Conservation (phyloP, 371 early-diverging fungal genomes). For the Lichtheimia ramosa region DNA sequence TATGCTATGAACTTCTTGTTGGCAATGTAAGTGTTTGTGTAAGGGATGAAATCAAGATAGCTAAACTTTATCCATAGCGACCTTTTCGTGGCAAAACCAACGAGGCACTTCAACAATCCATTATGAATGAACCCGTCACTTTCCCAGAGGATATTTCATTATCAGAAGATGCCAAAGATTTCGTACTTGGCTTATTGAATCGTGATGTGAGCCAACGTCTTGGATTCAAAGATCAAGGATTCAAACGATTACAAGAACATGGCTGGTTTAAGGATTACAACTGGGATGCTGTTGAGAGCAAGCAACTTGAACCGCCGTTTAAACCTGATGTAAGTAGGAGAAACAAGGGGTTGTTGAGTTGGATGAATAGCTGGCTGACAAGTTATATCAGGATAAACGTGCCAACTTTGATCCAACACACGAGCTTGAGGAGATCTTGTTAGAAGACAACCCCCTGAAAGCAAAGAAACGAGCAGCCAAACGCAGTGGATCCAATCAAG, state of each 20-base stretch:
- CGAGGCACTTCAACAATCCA: conserved; percentile 69
- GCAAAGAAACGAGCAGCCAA: conserved; percentile 34
- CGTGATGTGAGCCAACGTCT: conserved; percentile 61
- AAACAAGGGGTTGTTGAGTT: background rate
- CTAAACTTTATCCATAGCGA: conserved; percentile 46
- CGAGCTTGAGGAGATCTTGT: conserved; percentile 91
- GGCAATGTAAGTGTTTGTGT: conserved; percentile 56
- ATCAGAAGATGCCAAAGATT: conserved; percentile 58
- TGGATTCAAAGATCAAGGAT: conserved; percentile 58
- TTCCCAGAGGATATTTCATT: conserved; percentile 60
- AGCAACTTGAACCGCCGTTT: conserved; percentile 65
- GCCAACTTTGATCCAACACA: conserved; percentile 94
- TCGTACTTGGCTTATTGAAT: conserved; percentile 55
- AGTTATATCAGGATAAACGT: conserved; percentile 43
- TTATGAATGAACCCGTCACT: conserved; percentile 54
- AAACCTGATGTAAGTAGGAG: conserved; percentile 54
- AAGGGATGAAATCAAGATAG: background rate
- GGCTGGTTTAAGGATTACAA: conserved; percentile 59
- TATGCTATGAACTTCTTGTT: conserved; percentile 79
- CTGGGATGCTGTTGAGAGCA: conserved; percentile 57
- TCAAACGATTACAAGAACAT: conserved; percentile 53
- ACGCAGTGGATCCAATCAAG: conserved; percentile 20
- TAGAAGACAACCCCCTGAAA: conserved; percentile 92
- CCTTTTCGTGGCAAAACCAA: conserved; percentile 86
- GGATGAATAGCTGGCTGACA: background rate